Evolutionary conservation across 2,329 filamentous ascomycete species (phyloP).

Genomic region (Emmonsiellopsis sp.): DNA sequence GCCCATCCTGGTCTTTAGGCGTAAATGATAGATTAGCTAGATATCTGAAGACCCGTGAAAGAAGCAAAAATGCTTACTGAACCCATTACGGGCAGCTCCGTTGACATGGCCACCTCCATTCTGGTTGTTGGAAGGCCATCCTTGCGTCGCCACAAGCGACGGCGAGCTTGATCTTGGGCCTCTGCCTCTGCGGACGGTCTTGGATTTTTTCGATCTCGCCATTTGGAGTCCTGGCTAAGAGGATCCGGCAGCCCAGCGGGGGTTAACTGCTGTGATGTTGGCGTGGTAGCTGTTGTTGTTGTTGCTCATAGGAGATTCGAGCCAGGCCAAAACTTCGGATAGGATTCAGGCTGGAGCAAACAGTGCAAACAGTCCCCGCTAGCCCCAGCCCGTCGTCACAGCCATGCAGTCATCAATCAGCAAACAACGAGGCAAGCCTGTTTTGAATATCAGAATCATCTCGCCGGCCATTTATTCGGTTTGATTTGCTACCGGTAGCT

Average conservation of each 20-base stretch:
- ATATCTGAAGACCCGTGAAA: background rate
- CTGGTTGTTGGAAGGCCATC: background rate
- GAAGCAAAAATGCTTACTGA: background rate
- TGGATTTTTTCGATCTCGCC: background rate
- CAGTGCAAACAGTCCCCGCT: background rate
- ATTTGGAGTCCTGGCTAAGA: too few relatives aligned
- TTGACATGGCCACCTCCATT: background rate
- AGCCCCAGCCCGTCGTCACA: background rate
- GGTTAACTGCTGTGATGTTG: too few relatives aligned
- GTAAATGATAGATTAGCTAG: background rate
- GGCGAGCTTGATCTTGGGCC: background rate
- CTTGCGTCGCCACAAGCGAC: background rate
- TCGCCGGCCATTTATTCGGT: too few relatives aligned
- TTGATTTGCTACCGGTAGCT: too few relatives aligned
- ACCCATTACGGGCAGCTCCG: background rate
- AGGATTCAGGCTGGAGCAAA: background rate
- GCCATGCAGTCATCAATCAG: background rate
- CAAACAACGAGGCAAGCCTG: background rate
- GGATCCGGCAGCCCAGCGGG: too few relatives aligned
- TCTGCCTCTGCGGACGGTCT: background rate
- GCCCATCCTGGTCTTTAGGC: conserved; percentile 10
- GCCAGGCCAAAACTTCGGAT: too few relatives aligned
- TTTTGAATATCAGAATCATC: background rate
- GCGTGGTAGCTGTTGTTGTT: too few relatives aligned
- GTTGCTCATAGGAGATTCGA: too few relatives aligned